These are phyloP conservation scores for Penicillium sp. DNA, from an alignment of 2,329 filamentous ascomycete genomes.

Conservation along the genomic window DNA sequence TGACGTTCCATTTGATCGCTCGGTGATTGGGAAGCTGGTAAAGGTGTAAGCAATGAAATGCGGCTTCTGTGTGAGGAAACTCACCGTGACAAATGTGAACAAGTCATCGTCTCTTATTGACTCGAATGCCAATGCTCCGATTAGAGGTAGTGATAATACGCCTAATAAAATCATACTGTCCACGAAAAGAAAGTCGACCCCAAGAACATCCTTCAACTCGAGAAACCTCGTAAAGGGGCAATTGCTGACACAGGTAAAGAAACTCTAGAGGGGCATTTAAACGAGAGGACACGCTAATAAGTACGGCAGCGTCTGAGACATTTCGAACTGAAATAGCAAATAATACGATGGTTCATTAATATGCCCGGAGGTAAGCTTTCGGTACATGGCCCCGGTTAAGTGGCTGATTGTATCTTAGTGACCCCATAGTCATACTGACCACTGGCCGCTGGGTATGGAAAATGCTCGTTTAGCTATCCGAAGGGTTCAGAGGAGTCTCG, in stretches of 20 bases:
- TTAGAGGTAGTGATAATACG: neutral
- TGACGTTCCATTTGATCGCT: conserved; percentile 26
- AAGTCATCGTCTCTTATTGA: neutral
- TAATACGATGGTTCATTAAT: neutral
- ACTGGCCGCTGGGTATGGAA: too few relatives aligned
- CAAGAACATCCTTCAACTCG: too few relatives aligned
- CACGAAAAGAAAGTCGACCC: too few relatives aligned
- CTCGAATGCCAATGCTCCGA: neutral
- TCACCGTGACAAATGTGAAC: neutral
- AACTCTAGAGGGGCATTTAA: neutral
- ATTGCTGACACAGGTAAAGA: neutral
- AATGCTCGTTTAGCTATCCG: too few relatives aligned
- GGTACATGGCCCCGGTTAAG: neutral
- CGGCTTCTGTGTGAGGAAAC: neutral
- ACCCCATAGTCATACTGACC: too few relatives aligned
- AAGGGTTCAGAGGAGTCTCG: too few relatives aligned
- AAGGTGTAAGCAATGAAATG: neutral
- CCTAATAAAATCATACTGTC: neutral
- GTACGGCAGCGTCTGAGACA: neutral
- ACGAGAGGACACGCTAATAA: neutral
- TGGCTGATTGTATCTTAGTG: neutral
- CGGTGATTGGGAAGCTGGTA: conserved; percentile 24
- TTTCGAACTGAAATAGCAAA: neutral
- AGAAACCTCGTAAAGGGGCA: neutral
- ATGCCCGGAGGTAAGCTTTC: neutral